Evolutionary conservation across 306 rosid species (phyloP).

Genomic region (Malus sylvestris): DNA sequence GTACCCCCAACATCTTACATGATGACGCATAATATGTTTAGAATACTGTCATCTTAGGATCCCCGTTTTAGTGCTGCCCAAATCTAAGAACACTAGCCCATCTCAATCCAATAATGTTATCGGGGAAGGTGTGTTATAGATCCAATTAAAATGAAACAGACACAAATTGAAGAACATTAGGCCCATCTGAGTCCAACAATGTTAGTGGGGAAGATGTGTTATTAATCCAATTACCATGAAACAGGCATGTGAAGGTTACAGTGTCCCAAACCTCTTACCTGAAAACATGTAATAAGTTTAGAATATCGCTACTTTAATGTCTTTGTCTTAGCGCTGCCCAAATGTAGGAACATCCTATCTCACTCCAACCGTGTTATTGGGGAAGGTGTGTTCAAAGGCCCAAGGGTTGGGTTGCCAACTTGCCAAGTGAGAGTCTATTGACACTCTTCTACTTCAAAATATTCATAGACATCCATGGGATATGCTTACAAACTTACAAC

Average conservation of each 20-base stretch:
- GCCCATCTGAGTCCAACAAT: not conserved
- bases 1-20: no score
- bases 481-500: not conserved
- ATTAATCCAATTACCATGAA: no score
- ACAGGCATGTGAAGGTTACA: no score
- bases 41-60: no score
- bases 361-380: not conserved
- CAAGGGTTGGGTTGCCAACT: not conserved
- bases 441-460: not conserved
- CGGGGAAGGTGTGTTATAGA: not conserved
- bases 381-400: not conserved
- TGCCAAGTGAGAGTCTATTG: not conserved
- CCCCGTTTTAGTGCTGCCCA: not conserved
- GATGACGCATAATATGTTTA: no score
- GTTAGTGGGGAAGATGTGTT: not conserved
- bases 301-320: accelerated
- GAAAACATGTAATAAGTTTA: no score
- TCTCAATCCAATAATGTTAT: not conserved
- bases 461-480: not conserved
- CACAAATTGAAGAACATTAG: no score
- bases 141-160: no score
- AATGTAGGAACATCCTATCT: not conserved
- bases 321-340: not conserved
- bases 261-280: no score
- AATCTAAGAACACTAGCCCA: not conserved